These are phyloP conservation scores for Cercospora beticola DNA, from an alignment of 2,329 filamentous ascomycete genomes.

Conservation along the genomic window DNA sequence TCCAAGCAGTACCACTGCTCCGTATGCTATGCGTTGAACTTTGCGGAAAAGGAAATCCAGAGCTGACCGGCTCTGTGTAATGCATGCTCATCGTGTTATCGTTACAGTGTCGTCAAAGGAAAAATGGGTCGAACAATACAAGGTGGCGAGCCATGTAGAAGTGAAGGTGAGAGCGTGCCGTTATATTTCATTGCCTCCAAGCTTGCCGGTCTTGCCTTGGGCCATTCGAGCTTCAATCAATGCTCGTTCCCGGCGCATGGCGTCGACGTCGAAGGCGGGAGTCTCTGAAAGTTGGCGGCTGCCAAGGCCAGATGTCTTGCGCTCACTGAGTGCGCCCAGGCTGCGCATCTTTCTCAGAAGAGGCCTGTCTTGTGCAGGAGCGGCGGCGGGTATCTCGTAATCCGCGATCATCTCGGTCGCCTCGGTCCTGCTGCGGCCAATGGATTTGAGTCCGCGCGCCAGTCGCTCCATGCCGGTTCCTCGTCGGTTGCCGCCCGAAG, in stretches of 20 bases:
- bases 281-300: slow-evolving; percentile 21
- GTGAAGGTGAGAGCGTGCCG: not conserved
- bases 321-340: slow-evolving; percentile 36
- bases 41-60: slow-evolving; percentile 3
- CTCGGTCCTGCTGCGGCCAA: slow-evolving; percentile 55
- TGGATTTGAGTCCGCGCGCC: slow-evolving; percentile 58
- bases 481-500: slow-evolving; percentile 33
- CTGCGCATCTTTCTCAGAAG: slow-evolving; percentile 41
- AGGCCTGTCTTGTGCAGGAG: slow-evolving; percentile 17
- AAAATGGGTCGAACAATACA: slow-evolving; percentile 2
- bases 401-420: slow-evolving; percentile 49
- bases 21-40: slow-evolving; percentile 18
- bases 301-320: slow-evolving; percentile 24
- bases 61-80: slow-evolving; percentile 19
- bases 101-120: slow-evolving; percentile 23
- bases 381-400: slow-evolving; percentile 6
- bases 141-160: not conserved
- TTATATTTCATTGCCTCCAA: slow-evolving; percentile 23
- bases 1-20: slow-evolving; percentile 17
- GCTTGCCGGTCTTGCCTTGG: slow-evolving; percentile 16
- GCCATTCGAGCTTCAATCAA: slow-evolving; percentile 20
- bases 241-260: slow-evolving; percentile 25
- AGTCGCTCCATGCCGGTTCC: slow-evolving; percentile 60
- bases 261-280: slow-evolving; percentile 26
- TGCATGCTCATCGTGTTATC: slow-evolving; percentile 24